phyloP scores from a whole-genome alignment of 2,329 filamentous ascomycete species.

The Exophiala oligosperma region DNA sequence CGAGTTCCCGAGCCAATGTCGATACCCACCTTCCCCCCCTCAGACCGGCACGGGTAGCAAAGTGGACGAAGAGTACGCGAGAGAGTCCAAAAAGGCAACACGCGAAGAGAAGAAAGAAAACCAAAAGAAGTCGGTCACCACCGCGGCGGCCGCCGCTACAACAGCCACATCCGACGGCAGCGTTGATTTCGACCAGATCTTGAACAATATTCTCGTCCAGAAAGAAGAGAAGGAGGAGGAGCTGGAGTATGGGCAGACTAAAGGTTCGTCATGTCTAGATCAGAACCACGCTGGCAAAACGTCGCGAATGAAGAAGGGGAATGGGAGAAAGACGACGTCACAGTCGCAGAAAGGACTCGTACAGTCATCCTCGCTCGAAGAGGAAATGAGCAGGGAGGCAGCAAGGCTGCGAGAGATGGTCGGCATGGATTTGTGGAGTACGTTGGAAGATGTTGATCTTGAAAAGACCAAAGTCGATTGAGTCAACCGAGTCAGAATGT shows the following conservation, averaged over 20 bases:
- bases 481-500: background rate
- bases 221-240: background rate
- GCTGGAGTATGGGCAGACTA: background rate
- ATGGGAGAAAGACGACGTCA: background rate
- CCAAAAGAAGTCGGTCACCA: background rate
- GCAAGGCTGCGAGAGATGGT: constrained; percentile 12
- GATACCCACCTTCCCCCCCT: constrained; percentile 15
- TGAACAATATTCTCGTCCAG: constrained; percentile 8
- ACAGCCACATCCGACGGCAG: constrained; percentile 13
- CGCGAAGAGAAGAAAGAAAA: background rate
- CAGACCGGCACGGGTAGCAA: background rate
- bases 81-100: background rate
- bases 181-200: constrained; percentile 16
- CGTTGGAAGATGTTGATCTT: constrained; percentile 17
- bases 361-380: background rate
- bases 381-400: constrained; percentile 12
- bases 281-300: no score
- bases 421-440: constrained; percentile 12
- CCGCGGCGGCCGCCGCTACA: background rate
- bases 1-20: constrained; percentile 29
- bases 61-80: background rate
- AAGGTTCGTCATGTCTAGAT: background rate
- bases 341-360: background rate
- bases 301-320: background rate
- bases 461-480: constrained; percentile 12